Conservation (phyloP, 371 early-diverging fungal species). For the Blakeslea trispora region DNA sequence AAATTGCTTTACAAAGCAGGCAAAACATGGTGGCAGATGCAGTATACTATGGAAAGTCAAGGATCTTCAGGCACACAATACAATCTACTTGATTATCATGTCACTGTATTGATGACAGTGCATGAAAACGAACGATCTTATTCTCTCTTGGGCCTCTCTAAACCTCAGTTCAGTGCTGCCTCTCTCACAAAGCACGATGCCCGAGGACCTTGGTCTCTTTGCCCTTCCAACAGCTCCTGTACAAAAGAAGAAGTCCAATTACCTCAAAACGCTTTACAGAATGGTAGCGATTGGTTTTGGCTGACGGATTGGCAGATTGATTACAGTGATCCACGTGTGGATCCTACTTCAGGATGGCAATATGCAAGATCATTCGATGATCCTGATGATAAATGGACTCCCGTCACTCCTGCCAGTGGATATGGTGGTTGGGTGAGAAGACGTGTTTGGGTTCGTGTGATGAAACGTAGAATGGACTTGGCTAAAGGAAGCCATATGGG, state of each 20-base stretch:
- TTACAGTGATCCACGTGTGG: conserved; percentile 56
- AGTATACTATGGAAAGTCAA: conserved; percentile 30
- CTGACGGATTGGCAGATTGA: conserved; percentile 78
- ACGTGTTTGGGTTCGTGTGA: conserved; percentile 72
- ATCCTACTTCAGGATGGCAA: conserved; percentile 65
- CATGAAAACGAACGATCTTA: conserved; percentile 69
- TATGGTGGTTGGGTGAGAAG: conserved; percentile 63
- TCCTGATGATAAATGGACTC: conserved; percentile 54
- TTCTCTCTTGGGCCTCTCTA: conserved; percentile 42
- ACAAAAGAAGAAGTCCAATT: conserved; percentile 55
- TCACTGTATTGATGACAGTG: conserved; percentile 56
- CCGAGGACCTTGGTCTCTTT: conserved; percentile 63
- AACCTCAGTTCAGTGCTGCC: conserved; percentile 51
- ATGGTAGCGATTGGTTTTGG: conserved; percentile 70
- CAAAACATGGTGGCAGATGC: conserved; percentile 41
- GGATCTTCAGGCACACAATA: conserved; percentile 20
- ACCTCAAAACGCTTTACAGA: conserved; percentile 25
- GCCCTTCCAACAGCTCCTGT: conserved; percentile 45
- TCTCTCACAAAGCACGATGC: conserved; percentile 51
- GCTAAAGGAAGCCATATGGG: conserved; percentile 33
- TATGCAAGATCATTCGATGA: conserved; percentile 62
- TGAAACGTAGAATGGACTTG: conserved; percentile 64
- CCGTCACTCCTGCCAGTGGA: conserved; percentile 48
- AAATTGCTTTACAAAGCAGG: conserved; percentile 68
- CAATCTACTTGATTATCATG: conserved; percentile 55